Conservation (phyloP, 768 basidiomycete genomes). For the Lentinula aciculospora region DNA sequence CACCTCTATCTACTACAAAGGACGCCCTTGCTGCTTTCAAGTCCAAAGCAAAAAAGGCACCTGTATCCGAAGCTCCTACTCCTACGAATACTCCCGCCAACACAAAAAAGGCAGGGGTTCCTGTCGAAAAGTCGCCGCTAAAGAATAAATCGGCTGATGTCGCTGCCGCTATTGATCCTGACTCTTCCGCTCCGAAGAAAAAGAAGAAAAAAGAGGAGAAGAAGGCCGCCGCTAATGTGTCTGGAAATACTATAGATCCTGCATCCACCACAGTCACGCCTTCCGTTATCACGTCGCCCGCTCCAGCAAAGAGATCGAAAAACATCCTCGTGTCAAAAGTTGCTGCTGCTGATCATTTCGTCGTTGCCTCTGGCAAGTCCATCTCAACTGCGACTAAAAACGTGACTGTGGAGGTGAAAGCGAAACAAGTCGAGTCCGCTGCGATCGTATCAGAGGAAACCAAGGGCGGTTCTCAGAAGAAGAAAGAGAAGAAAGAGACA, state of each 20-base stretch:
- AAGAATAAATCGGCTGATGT: constrained; percentile 7
- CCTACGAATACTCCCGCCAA: constrained; percentile 11
- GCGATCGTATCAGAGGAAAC: background rate
- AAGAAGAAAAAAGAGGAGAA: constrained; percentile 3
- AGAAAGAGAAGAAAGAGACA: background rate
- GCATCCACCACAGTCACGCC: constrained; percentile 6
- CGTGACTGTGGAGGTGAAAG: constrained; percentile 9
- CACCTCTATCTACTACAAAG: constrained; percentile 7
- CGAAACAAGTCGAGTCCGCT: constrained; percentile 10
- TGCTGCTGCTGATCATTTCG: background rate
- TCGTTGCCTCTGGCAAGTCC: too few relatives aligned
- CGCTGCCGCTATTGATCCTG: background rate
- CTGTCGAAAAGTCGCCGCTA: background rate
- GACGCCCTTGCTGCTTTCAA: constrained; percentile 6
- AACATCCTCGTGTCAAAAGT: background rate
- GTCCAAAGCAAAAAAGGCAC: background rate
- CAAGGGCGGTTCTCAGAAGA: background rate
- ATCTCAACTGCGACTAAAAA: background rate
- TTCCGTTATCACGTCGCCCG: constrained; percentile 7
- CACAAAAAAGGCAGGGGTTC: constrained; percentile 10
- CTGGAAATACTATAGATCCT: background rate
- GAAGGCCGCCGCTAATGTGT: background rate
- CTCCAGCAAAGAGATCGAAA: constrained; percentile 1
- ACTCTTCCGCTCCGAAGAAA: background rate
- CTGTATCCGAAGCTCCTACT: background rate